Conservation (phyloP, 2,329 filamentous ascomycete genomes). For the Venturia effusa region DNA sequence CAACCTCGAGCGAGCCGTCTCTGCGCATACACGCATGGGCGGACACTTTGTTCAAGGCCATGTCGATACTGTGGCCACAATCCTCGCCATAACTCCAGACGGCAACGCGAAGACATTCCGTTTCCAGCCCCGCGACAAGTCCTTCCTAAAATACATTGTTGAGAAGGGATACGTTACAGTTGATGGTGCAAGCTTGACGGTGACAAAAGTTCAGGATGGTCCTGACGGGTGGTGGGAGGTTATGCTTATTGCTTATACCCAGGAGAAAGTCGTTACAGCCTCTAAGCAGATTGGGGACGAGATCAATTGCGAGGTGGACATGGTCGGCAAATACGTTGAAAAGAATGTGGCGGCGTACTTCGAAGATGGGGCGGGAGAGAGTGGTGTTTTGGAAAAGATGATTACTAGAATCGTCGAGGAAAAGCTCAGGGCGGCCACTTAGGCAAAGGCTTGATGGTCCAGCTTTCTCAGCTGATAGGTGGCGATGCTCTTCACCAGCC, state of each 20-base stretch:
- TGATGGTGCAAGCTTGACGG: constrained; percentile 87
- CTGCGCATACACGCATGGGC: constrained; percentile 87
- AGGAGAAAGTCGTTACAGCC: constrained; percentile 79
- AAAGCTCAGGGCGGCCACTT: constrained; percentile 39
- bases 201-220: constrained; percentile 73
- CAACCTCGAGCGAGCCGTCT: constrained; percentile 90
- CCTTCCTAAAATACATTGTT: constrained; percentile 75
- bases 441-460: not conserved
- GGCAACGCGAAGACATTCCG: constrained; percentile 86
- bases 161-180: constrained; percentile 94
- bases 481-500: not conserved
- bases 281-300: constrained; percentile 67
- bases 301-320: constrained; percentile 89
- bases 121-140: constrained; percentile 58
- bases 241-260: constrained; percentile 95
- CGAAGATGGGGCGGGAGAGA: constrained; percentile 40
- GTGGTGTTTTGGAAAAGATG: constrained; percentile 43
- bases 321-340: constrained; percentile 75
- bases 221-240: constrained; percentile 83
- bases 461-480: not conserved
- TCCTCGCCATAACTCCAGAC: constrained; percentile 63
- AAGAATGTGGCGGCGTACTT: constrained; percentile 83
- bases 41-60: constrained; percentile 98
- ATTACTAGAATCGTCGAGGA: constrained; percentile 62
- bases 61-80: constrained; percentile 78